Base-by-base conservation (phyloP, 2,329 filamentous ascomycete species). In the Cryoendolithus antarcticus region DNA sequence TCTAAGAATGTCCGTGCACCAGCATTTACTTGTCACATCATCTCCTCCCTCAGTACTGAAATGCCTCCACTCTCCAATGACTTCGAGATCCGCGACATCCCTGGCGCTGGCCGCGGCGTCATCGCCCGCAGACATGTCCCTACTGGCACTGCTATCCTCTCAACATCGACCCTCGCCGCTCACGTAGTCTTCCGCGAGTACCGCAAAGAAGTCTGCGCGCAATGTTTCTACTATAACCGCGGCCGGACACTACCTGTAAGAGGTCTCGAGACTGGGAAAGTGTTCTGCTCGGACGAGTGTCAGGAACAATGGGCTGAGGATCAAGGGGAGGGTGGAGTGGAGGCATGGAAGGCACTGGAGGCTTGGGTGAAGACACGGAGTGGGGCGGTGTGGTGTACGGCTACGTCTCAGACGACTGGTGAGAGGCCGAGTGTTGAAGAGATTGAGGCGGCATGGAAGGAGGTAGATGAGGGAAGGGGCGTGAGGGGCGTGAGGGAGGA, bases 191-290 rank as follows among this genome's bases (percentile, higher is more conserved):
- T 65, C 31, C 60, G 64, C 34, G 57, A 65, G 35, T 69, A 69
- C 48, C 56, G 62, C 6, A 63, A 64, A 32, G 66, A 70, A 54
- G 66, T 69, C 8, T 70, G 66, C 51, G 65, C 60, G 0, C 54
- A 62, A 21, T 70, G 66, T 48, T 69, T 70, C 39, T 39, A 42
- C 12, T 70, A 69, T 48, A 60, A 68, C 21, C 53, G 60, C 13
- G 66, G 66, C 1, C 55, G 62, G 3, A 61, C 60, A 32, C 49
- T 66, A 41, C 50, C 50, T 4, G 50, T 66, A 4, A 57, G 62
- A 10, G 60, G 65, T 30, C 44, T 49, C 34, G 47, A 42, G 2
- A 51, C 59, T 15, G 64, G 63, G 3, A 64, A 66, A 44, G 62
- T 60, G 0, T 69, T 67, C 39, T 70, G 66, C 50, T 52, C 52